Conservation (phyloP, 2,329 filamentous ascomycete genomes). For the Cladophialophora psammophila region DNA sequence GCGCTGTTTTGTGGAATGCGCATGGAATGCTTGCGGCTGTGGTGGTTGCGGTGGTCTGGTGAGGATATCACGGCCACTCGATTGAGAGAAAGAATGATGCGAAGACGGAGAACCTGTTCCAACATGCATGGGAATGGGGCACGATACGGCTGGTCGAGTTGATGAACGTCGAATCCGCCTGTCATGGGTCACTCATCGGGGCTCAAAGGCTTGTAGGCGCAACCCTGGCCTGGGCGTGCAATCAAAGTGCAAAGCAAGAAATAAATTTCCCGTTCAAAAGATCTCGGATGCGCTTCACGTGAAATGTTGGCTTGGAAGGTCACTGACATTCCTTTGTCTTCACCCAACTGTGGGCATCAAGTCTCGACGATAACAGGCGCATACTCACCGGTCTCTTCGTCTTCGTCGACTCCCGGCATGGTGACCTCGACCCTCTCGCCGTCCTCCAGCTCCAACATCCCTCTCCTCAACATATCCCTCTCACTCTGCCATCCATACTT, state of each 20-base stretch:
- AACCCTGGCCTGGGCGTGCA: conserved; percentile 6
- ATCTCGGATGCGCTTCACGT: background rate
- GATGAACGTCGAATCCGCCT: conserved; percentile 17
- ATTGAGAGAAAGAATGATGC: background rate
- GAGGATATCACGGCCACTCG: background rate
- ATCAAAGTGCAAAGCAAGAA: conserved; percentile 13
- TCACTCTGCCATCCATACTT: conserved; percentile 66
- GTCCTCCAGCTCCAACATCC: conserved; percentile 68
- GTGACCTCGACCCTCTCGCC: conserved; percentile 69
- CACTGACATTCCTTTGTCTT: background rate
- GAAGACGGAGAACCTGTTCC: conserved; percentile 4
- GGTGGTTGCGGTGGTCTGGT: background rate
- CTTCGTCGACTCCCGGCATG: conserved; percentile 61
- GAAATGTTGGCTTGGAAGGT: background rate
- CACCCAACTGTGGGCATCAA: conserved; percentile 25
- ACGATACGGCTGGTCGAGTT: conserved; percentile 17
- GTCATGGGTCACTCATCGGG: conserved; percentile 1
- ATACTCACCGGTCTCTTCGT: conserved; percentile 71
- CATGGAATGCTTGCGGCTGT: conserved; percentile 1
- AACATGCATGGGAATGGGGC: conserved; percentile 8
- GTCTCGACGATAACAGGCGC: conserved; percentile 66
- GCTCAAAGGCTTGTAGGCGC: conserved; percentile 13
- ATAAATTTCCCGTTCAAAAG: conserved; percentile 20
- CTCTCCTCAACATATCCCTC: conserved; percentile 60
- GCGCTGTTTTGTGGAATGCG: background rate